Evolutionary conservation across 2,329 filamentous ascomycete genomes (phyloP), one percentile per base, ranked within the genome.

Genomic region (Exophiala dermatitidis): DNA sequence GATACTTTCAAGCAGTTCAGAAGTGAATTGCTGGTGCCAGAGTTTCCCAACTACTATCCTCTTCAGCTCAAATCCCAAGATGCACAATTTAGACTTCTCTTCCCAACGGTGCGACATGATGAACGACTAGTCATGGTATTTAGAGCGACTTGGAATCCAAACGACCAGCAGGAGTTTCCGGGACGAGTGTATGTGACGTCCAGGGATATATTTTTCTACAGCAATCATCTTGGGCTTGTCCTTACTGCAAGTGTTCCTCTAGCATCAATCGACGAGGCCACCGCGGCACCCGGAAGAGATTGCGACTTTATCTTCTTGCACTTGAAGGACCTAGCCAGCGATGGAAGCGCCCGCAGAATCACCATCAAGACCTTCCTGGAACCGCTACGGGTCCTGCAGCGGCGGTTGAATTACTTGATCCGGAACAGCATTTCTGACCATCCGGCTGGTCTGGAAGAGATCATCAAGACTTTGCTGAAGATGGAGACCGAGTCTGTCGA

Each of bases 291-390:
- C 8, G 93, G 93, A 19, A 85, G 85, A 66, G 90, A 96, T 63
- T 95, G 89, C 66, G 93, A 98, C 70, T 95, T 90, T 67, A 79
- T 97, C 31, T 95, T 90, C 67, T 71, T 98, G 37, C 90, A 96
- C 65, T 77, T 85, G 49, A 83, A 85, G 63, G 78, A 84, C 46
- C 74, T 74, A 41, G 79, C 79, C 50, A 80, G 81, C 53, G 80
- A 78, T 56, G 76, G 77, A 41, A 83, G 80, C 8, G 84, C 84
- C 45, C 83, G 84, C 2, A 79, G 88, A 48, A 81, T 97, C 54
- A 91, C 88, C 0, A 82, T 98, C 66, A 97, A 95, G 72, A 87
- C 88, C 0, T 98, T 96, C 73, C 75, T 98, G 28, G 91, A 97
- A 62, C 86, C 93, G 28, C 75, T 96, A 41, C 81, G 82, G 57